Evolutionary conservation across 495 filamentous ascomycete species (phyloP).

Genomic region (Ramalina peruviana): DNA sequence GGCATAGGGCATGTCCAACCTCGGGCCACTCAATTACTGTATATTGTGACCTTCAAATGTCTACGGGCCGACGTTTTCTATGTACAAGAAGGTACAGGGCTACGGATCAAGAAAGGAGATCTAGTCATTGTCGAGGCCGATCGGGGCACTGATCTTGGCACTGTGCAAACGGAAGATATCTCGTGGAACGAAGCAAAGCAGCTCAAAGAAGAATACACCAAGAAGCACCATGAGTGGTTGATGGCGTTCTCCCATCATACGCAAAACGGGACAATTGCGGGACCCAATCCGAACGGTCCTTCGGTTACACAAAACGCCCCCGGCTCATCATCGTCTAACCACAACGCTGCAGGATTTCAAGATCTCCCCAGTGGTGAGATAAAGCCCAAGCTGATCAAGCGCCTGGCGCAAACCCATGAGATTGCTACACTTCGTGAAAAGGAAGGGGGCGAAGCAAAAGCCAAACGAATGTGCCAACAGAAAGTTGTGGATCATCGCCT

Average conservation of each 20-base stretch:
- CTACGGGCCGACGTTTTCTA: conserved; percentile 90
- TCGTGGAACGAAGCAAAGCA: conserved; percentile 74
- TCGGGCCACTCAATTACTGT: conserved; percentile 69
- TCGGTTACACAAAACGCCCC: conserved; percentile 47
- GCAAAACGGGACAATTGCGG: conserved; percentile 47
- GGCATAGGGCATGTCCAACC: conserved; percentile 47
- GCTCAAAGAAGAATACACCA: conserved; percentile 71
- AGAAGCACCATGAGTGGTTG: conserved; percentile 91
- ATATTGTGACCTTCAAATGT: conserved; percentile 93
- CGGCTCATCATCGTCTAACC: conserved; percentile 57
- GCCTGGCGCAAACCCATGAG: conserved; percentile 81
- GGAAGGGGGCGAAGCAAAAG: conserved; percentile 94
- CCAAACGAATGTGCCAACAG: conserved; percentile 87
- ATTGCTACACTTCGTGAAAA: conserved; percentile 79
- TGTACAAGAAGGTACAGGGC: conserved; percentile 84
- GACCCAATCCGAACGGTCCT: conserved; percentile 23
- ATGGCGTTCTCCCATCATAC: conserved; percentile 84
- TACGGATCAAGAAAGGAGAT: conserved; percentile 80
- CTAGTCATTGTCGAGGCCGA: conserved; percentile 96
- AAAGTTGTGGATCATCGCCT: conserved; percentile 91
- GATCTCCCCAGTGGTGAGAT: conserved; percentile 61
- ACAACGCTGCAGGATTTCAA: conserved; percentile 50
- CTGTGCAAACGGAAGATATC: conserved; percentile 74
- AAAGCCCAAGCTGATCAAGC: conserved; percentile 92
- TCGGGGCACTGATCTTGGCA: conserved; percentile 87